Evolutionary conservation across 2,329 filamentous ascomycete genomes (phyloP), one percentile per base, ranked within the genome.

Genomic region (Bipolaris zeicola): DNA sequence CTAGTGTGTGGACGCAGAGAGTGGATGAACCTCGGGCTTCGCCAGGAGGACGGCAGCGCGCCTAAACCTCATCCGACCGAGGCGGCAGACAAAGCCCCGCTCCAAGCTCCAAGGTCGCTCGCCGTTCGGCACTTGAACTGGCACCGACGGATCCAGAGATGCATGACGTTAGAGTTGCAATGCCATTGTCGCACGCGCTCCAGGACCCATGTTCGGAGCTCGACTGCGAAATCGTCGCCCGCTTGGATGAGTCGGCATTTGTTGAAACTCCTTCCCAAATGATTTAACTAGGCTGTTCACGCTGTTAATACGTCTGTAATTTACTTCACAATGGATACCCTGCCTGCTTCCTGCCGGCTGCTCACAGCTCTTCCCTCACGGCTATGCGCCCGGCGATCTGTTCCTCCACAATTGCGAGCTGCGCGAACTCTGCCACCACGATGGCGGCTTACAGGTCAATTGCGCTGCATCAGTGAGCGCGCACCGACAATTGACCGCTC

Each of bases 401-500:
- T 76, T 42, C 64, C 75, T 63, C 44, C 61, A 65, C 66, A 67
- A 59, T 57, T 70, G 50, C 62, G 66, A 39, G 61, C 62, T 26
- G 59, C 61, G 18, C 60, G 62, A 52, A 59, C 51, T 52, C 36
- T 62, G 18, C 55, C 62, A 43, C 62, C 53, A 28, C 61, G 64
- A 58, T 71, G 64, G 63, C 60, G 60, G 33, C 62, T 69, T 43
- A 57, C 60, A 8, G 62, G 62, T 26, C 68, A 71, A 47, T 57
- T 57, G 34, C 58, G 69, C 57, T 58, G 60, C 50, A 68, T 69
- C 45, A 71, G 62, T 41, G 58, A 61, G 7, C 63, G 62, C 55
- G 70, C 69, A 33, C 73, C 74, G 0, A 50, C 55, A 7, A 73
- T 74, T 51, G 71, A 74, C 44, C 74, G 73, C 42, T 70, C 72